Conservation (phyloP, 306 rosid species). For the Corylus avellana region DNA sequence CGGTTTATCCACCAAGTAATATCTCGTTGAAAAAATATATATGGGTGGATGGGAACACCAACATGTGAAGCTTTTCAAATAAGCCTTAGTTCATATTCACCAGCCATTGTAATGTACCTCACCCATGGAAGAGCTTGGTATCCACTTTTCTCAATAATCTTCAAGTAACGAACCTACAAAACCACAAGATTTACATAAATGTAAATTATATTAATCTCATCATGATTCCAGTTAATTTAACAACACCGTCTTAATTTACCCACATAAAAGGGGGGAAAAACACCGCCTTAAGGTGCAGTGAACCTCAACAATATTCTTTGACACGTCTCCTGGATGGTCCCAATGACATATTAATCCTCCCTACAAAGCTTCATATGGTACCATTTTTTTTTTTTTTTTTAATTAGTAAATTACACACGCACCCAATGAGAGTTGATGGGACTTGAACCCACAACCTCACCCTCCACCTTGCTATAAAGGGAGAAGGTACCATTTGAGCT, state of each 20-base stretch:
- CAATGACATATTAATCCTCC: not conserved
- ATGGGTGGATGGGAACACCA: constrained; percentile 30
- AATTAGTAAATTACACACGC: too few species aligned
- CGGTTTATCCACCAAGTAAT: constrained; percentile 26
- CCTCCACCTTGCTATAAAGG: too few species aligned
- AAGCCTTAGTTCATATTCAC: constrained; percentile 93
- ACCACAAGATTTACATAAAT: constrained; percentile 22
- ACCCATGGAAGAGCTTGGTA: constrained; percentile 99
- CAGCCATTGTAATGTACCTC: constrained; percentile 99
- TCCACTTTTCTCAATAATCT: constrained; percentile 95
- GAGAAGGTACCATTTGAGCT: too few species aligned
- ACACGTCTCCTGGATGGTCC: not conserved
- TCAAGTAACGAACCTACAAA: constrained; percentile 86
- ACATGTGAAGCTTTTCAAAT: constrained; percentile 43
- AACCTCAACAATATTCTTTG: not conserved
- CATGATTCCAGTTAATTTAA: constrained; percentile 6
- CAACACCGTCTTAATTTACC: not conserved
- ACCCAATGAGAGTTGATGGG: too few species aligned
- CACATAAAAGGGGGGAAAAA: too few species aligned
- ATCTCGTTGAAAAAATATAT: constrained; percentile 29
- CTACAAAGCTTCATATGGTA: not conserved
- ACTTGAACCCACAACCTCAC: too few species aligned
- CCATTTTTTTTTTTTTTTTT: too few species aligned
- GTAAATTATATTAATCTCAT: not conserved
- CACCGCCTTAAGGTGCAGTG: not conserved